Conservation (phyloP, 1,284 basidiomycete genomes). For the Cystodermella granulosa region DNA sequence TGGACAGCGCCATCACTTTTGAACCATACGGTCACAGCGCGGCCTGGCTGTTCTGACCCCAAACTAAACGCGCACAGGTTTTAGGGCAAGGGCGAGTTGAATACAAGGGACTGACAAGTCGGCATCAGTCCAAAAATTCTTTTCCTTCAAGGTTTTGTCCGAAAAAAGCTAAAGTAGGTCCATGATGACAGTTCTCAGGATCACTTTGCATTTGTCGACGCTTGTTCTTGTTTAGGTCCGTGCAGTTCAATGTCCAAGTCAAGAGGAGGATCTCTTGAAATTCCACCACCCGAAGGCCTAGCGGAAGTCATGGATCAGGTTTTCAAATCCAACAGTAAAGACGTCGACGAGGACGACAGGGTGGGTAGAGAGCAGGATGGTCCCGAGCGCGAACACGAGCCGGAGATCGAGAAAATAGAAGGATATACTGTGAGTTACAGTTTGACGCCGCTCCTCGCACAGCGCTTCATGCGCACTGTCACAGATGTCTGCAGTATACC, state of each 20-base stretch:
- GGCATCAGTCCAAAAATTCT: too few species aligned
- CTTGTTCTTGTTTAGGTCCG: conserved; percentile 17
- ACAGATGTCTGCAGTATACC: conserved; percentile 32
- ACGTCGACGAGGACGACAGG: conserved; percentile 14
- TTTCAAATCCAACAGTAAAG: conserved; percentile 25
- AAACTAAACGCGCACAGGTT: too few species aligned
- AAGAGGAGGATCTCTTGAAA: conserved; percentile 26
- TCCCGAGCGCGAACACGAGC: conserved; percentile 18
- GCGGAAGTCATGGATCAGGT: conserved; percentile 30
- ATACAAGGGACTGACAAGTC: too few species aligned
- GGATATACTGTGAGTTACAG: conserved; percentile 21
- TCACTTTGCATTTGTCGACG: conserved; percentile 19
- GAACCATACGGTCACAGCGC: too few species aligned
- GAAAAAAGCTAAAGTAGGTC: conserved; percentile 16
- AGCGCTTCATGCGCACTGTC: conserved; percentile 2
- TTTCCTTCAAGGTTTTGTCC: too few species aligned
- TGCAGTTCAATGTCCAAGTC: conserved; percentile 21
- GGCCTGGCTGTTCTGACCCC: too few species aligned
- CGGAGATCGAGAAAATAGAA: conserved; percentile 24
- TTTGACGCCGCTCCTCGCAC: not conserved
- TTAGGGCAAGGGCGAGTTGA: too few species aligned
- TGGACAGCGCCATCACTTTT: too few species aligned
- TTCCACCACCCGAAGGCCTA: conserved; percentile 24
- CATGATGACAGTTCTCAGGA: conserved; percentile 17
- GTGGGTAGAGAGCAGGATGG: conserved; percentile 14